A percentile compares a stretch with the other conserved stretches of the same genome.
Conservation (phyloP, 2,329 filamentous ascomycete genomes). For the Cordyceps tenuipes region DNA sequence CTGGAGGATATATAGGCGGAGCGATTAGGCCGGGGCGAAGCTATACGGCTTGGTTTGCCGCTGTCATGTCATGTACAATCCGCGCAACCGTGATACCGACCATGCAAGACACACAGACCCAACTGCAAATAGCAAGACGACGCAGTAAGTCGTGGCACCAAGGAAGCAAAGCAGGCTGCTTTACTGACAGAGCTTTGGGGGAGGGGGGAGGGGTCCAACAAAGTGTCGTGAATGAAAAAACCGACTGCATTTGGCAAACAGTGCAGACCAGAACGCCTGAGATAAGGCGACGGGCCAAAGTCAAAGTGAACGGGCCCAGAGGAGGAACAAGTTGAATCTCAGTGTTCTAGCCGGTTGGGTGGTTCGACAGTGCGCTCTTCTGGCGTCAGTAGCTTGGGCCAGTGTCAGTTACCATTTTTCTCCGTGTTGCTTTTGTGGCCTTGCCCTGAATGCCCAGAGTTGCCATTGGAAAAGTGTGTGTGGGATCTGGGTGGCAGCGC, state of each 20-base stretch:
- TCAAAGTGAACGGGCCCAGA: conserved; percentile 6
- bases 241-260: conserved; percentile 4
- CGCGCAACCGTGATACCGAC: conserved; percentile 7
- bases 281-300: not conserved
- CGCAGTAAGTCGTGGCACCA: not conserved
- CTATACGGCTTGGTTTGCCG: conserved; percentile 12
- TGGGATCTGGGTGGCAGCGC: conserved; percentile 11
- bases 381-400: not conserved
- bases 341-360: not conserved
- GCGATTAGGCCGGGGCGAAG: not conserved
- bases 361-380: not conserved
- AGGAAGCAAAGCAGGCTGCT: not conserved
- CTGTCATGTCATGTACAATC: conserved; percentile 9
- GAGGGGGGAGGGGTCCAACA: not conserved
- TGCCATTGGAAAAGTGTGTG: conserved; percentile 7
- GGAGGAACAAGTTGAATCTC: conserved; percentile 1
- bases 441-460: conserved; percentile 5
- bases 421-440: conserved; percentile 11
- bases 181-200: not conserved
- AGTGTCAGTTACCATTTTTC: conserved; percentile 4
- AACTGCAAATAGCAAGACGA: conserved; percentile 7
- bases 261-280: not conserved
- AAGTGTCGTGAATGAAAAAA: not conserved
- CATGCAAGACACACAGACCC: conserved; percentile 9
- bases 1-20: conserved; percentile 7